Evolutionary conservation across 2,329 filamentous ascomycete genomes (phyloP).

Genomic region (Aspergillus fijiensis): DNA sequence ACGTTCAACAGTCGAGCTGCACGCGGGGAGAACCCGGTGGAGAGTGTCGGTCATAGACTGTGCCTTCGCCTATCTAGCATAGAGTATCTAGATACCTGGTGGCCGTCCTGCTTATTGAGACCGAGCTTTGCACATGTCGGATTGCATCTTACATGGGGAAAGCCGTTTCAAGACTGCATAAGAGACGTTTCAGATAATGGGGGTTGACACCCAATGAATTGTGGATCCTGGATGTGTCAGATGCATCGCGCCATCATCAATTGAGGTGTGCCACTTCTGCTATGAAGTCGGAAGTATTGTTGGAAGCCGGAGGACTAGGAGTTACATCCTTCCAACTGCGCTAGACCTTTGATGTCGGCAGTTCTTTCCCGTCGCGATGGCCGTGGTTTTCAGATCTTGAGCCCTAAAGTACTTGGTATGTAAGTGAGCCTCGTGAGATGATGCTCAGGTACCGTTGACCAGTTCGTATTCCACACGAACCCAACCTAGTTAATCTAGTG

Average conservation of each 20-base stretch:
- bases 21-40: too few species aligned
- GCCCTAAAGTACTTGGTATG: too few species aligned
- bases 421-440: too few species aligned
- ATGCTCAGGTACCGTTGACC: background rate
- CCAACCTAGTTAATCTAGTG: background rate
- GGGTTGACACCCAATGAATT: background rate
- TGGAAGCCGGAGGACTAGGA: background rate
- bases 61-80: background rate
- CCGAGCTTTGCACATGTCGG: background rate
- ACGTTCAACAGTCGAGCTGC: too few species aligned
- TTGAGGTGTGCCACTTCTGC: conserved; percentile 1
- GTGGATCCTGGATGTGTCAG: conserved; percentile 25
- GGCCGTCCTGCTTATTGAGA: background rate
- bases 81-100: conserved; percentile 7
- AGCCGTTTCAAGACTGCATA: conserved; percentile 11
- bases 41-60: background rate
- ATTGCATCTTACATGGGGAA: background rate
- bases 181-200: conserved; percentile 5
- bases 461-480: background rate
- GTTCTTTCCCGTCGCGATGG: background rate
- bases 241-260: conserved; percentile 4
- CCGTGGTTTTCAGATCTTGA: background rate
- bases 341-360: background rate
- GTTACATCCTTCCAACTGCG: background rate
- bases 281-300: background rate